Base-by-base conservation (phyloP, 805 yeast genomes). In the Vanderwaltozyma tropicalis region DNA sequence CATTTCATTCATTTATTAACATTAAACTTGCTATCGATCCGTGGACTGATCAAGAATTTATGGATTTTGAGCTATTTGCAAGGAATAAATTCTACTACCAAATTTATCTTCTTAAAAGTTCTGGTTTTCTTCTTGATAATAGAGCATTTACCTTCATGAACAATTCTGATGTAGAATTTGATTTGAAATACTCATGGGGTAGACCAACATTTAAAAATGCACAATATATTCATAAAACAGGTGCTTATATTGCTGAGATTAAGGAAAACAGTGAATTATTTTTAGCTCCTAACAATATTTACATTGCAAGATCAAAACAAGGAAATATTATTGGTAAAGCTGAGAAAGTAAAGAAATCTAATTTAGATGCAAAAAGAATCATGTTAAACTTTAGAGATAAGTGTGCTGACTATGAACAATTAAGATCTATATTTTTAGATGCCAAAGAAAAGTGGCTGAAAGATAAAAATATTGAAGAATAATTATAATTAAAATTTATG, bases 151-250 rank as follows among this genome's bases (percentile, higher is more conserved):
- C 69, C 15, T 77, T 77, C 46, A 71, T 83, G 57, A 67, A 68
- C 34, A 71, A 66, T 31, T 55, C 63, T 31, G 61, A 63, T 20
- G 63, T 49, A 5, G 66, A 64, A 18, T 74, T 83, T 48, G 87
- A 84, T 32, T 78, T 88, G 16, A 55, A 67, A 14, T 89, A 87
- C 57, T 82, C 95, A 15, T 89, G 97, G 97, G 97, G 97, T 2
- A 73, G 69, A 40, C 94, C 95, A 2, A 67, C 66, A 25, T 87
- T 83, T 64, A 75, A 78, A 50, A 82, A 74, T 57, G 86, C 85
- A 1, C 98, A 92, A 59, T 94, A 82, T 53, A 80, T 92, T 35
- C 98, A 92, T 57, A 71, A 68, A 41, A 76, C 94, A 0, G 99
- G 99, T 2, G 78, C 84, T 1, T 85, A 88, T 50, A 76, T 92